Conservation (phyloP, 805 yeast species). For the Jamesozyma jinghongensis region DNA sequence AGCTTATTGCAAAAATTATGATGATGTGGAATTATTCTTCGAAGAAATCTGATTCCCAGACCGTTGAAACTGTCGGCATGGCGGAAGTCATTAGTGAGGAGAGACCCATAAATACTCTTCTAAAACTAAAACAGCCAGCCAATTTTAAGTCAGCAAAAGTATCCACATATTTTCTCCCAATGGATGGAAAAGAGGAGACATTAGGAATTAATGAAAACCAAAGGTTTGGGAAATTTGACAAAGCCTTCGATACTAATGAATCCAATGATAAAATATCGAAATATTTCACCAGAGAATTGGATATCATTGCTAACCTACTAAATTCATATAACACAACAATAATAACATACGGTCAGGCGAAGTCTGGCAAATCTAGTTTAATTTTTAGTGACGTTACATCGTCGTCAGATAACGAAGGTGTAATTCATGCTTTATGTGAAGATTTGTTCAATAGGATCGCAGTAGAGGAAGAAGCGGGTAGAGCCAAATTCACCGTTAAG, state of each 20-base stretch:
- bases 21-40: slow-evolving; percentile 3
- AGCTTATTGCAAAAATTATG: too few species aligned
- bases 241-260: neutral
- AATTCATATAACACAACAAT: slow-evolving; percentile 1
- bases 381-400: neutral
- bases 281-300: neutral
- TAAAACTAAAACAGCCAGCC: slow-evolving; percentile 1
- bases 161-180: neutral
- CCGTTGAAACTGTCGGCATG: too few species aligned
- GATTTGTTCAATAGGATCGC: slow-evolving; percentile 1
- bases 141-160: neutral
- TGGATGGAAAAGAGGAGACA: neutral
- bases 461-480: neutral
- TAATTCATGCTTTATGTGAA: neutral
- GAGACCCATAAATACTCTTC: neutral
- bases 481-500: slow-evolving; percentile 49
- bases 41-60: neutral
- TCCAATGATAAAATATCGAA: neutral
- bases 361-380: slow-evolving; percentile 1
- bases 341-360: slow-evolving; percentile 4
- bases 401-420: neutral
- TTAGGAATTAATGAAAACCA: neutral
- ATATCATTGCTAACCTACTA: neutral
- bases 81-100: neutral
- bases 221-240: neutral